phyloP scores from a whole-genome alignment of 1,284 basidiomycete genomes.

The Phellinidium pouzarii region DNA sequence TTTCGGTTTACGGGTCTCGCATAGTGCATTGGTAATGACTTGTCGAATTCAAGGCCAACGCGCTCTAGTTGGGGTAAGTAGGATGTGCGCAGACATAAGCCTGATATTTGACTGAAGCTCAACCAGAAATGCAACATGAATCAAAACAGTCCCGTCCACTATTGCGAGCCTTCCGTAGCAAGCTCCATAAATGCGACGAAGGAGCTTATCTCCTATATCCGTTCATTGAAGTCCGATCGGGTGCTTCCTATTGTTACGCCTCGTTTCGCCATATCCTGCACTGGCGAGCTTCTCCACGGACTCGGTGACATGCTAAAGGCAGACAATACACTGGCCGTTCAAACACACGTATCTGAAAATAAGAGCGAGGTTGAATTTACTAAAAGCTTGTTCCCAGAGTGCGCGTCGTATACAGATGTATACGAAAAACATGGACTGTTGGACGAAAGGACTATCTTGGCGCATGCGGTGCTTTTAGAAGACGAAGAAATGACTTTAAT shows the following conservation, averaged over 20 bases:
- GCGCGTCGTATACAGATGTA: slow-evolving; percentile 62
- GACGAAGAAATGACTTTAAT: slow-evolving; percentile 72
- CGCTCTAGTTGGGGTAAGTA: slow-evolving; percentile 73
- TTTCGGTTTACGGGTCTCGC: neutral
- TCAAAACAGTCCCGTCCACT: slow-evolving; percentile 63
- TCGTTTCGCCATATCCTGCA: slow-evolving; percentile 92
- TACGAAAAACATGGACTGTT: slow-evolving; percentile 82
- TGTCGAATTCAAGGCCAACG: slow-evolving; percentile 61
- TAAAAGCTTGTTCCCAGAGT: slow-evolving; percentile 56
- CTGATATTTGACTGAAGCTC: slow-evolving; percentile 9
- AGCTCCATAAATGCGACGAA: slow-evolving; percentile 56
- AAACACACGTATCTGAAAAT: slow-evolving; percentile 94
- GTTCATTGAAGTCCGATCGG: slow-evolving; percentile 44
- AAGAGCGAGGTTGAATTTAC: slow-evolving; percentile 66
- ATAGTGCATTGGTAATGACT: neutral
- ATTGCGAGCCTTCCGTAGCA: slow-evolving; percentile 60
- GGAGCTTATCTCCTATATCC: slow-evolving; percentile 67
- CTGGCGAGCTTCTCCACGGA: slow-evolving; percentile 57
- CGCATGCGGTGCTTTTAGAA: slow-evolving; percentile 83
- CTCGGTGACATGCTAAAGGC: slow-evolving; percentile 56
- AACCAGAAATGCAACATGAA: slow-evolving; percentile 93
- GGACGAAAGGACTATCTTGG: slow-evolving; percentile 77
- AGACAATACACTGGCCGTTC: slow-evolving; percentile 65
- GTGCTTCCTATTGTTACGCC: slow-evolving; percentile 92
- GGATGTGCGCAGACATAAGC: slow-evolving; percentile 12